Evolutionary conservation across 2,329 filamentous ascomycete genomes (phyloP), one percentile per base, ranked within the genome.

Genomic region (Microdochium paspali): DNA sequence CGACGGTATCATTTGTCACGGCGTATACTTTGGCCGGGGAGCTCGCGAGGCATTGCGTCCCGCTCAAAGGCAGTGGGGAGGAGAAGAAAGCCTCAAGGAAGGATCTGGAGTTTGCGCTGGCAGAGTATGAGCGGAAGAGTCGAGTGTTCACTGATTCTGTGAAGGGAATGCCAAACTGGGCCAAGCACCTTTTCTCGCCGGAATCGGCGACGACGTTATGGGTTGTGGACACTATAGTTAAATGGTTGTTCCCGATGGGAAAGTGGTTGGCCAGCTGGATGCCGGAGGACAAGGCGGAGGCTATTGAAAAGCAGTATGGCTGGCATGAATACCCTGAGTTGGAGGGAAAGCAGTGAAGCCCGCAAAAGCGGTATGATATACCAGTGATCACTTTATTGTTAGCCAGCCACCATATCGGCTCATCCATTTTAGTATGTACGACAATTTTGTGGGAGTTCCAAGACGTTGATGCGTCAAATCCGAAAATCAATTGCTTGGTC

Each of bases 11-110:
- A 2, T 50, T 78, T 21, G 55, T 68, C 1, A 68, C 69, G 2
- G 76, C 72, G 1, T 77, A 77, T 52, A 61, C 74, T 0, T 64
- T 80, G 1, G 75, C 74, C 1, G 72, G 73, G 2, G 70, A 71
- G 44, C 58, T 74, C n/a, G 47, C 50, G 12, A 51, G 50, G 10
- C 50, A 58, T 21, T 51, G 52, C 0, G 25, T 50, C 10, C 54
- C 61, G 35, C 47, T 64, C 10, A 21, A 50, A 1, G 55, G 56
- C 5, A 18, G 35, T 5, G 35, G 18, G 15, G 18, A 20, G 18
- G 18, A 21, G 35, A n/a, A 18, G 31, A 5, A 35, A n/a, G 7
- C 35, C 10, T 7, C 35, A 12, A 3, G 18, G 35, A 5, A 40
- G 35, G 12, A 21, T 40, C 35, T 40, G 35, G 35, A 21, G 35